These are phyloP conservation scores for Populus simonii DNA, from an alignment of 345 rosid species.

Conservation along the genomic window DNA sequence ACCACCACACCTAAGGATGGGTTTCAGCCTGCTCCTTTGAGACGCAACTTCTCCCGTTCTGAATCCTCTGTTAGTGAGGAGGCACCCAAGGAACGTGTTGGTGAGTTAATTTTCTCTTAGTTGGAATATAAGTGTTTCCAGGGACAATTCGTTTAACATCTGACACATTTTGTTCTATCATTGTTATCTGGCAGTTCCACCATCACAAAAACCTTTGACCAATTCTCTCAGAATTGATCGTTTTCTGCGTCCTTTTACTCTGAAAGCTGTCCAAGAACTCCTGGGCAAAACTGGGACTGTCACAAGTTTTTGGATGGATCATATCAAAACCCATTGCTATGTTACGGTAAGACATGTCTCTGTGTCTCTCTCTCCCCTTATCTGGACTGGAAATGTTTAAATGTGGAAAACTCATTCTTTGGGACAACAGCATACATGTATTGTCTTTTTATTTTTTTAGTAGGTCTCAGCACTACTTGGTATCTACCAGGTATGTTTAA, in stretches of 20 bases:
- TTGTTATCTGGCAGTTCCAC: constrained; percentile 64
- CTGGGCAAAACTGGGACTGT: constrained; percentile 79
- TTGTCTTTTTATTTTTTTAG: not conserved
- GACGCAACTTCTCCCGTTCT: constrained; percentile 60
- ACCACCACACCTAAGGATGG: constrained; percentile 55
- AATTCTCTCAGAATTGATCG: constrained; percentile 81
- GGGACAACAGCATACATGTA: not conserved
- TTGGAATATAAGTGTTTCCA: not conserved
- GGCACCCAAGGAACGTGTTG: constrained; percentile 74
- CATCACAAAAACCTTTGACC: constrained; percentile 71
- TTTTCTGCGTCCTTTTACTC: constrained; percentile 91
- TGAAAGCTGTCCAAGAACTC: constrained; percentile 97
- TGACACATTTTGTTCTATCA: constrained; percentile 1
- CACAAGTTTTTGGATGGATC: constrained; percentile 92
- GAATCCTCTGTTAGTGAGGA: constrained; percentile 63
- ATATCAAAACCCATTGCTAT: constrained; percentile 95
- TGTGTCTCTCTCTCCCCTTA: not conserved
- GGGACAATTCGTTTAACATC: not conserved
- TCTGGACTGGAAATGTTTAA: not conserved
- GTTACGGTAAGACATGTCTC: constrained; percentile 60
- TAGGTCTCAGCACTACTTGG: not conserved
- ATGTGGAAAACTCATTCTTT: not conserved
- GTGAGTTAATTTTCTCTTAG: constrained; percentile 41
- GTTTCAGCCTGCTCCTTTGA: constrained; percentile 40
- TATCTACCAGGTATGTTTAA: not conserved